phyloP scores from a whole-genome alignment of 2,329 filamentous ascomycete species.

The Fusarium chuoi region DNA sequence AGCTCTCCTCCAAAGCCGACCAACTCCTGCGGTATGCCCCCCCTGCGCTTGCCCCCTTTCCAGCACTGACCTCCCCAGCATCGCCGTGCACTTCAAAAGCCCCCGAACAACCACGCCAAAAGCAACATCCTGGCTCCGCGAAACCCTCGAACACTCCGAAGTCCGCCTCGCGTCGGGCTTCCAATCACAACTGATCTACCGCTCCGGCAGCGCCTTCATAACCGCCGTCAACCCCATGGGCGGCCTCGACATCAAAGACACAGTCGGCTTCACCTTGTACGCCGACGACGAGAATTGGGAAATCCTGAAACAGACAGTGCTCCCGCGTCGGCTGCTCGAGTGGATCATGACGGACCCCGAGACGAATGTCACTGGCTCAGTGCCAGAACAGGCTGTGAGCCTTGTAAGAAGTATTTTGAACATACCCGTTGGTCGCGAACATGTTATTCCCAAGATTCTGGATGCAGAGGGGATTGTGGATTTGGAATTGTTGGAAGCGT shows the following conservation, averaged over 20 bases:
- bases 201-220: slow-evolving; percentile 26
- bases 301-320: slow-evolving; percentile 25
- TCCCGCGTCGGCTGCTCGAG: slow-evolving; percentile 37
- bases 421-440: slow-evolving; percentile 19
- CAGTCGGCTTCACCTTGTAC: slow-evolving; percentile 31
- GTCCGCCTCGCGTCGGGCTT: slow-evolving; percentile 9
- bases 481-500: slow-evolving; percentile 22
- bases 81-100: slow-evolving; percentile 37
- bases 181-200: slow-evolving; percentile 15
- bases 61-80: slow-evolving; percentile 1
- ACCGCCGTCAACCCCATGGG: slow-evolving; percentile 26
- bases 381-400: slow-evolving; percentile 32
- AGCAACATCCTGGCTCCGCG: slow-evolving; percentile 23
- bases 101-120: slow-evolving; percentile 20
- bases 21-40: slow-evolving; percentile 30
- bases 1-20: slow-evolving; percentile 31
- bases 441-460: slow-evolving; percentile 23
- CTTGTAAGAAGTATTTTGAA: slow-evolving; percentile 29
- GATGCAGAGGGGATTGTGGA: slow-evolving; percentile 33
- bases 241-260: slow-evolving; percentile 32
- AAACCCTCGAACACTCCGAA: slow-evolving; percentile 30
- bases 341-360: slow-evolving; percentile 40
- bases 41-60: rapidly evolving
- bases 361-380: not conserved
- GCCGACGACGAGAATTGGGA: slow-evolving; percentile 35